Conservation (phyloP, 163 green algal species). For the Chlorella variabilis region DNA sequence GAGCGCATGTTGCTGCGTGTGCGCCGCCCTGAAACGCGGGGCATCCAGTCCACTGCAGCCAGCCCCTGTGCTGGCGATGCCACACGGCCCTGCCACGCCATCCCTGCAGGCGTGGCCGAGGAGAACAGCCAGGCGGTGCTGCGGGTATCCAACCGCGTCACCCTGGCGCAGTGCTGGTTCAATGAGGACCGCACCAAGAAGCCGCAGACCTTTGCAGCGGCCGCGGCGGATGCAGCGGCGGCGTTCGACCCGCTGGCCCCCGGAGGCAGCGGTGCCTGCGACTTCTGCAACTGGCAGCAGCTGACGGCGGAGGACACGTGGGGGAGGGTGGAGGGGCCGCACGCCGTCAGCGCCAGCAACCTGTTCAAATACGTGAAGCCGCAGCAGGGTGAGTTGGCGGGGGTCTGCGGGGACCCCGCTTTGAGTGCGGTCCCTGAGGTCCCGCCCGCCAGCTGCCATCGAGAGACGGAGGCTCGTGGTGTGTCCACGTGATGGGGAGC, state of each 20-base stretch:
- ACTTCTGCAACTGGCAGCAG: constrained; percentile 76
- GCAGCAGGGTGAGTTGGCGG: constrained; percentile 27
- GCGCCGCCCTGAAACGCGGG: too few species aligned
- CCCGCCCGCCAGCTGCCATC: too few species aligned
- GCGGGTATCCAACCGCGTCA: constrained; percentile 39
- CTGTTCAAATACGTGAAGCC: constrained; percentile 89
- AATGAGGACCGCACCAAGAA: constrained; percentile 77
- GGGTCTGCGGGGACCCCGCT: not conserved
- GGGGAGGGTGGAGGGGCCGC: constrained; percentile 65
- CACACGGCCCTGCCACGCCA: too few species aligned
- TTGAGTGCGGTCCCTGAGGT: too few species aligned
- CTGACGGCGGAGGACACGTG: constrained; percentile 75
- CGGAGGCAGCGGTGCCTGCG: constrained; percentile 55
- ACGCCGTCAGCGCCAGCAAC: constrained; percentile 80
- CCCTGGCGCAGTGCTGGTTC: constrained; percentile 53
- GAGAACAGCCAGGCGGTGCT: constrained; percentile 52
- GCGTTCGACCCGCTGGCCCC: constrained; percentile 58
- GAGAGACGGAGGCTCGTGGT: too few species aligned
- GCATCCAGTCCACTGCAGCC: too few species aligned
- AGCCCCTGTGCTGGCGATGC: too few species aligned
- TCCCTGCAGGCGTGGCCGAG: constrained; percentile 26
- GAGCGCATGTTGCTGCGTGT: too few species aligned
- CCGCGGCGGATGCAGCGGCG: not conserved
- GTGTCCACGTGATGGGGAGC: too few species aligned
- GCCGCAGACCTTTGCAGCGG: constrained; percentile 49